phyloP scores from a whole-genome alignment of 75 land plant species.

The Cupressus sempervirens region DNA sequence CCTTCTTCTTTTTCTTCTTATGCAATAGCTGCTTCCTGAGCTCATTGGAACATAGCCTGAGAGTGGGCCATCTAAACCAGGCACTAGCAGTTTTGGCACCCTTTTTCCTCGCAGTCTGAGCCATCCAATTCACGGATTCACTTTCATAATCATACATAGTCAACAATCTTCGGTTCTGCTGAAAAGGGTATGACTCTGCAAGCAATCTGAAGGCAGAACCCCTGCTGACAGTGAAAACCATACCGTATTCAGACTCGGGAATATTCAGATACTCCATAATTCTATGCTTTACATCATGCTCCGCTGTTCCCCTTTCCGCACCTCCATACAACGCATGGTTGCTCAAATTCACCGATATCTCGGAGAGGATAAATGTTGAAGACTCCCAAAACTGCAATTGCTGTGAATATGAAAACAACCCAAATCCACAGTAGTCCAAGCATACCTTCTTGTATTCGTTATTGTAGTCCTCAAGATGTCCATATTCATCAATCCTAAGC shows the following conservation, averaged over 20 bases:
- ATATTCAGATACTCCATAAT: conserved; percentile 79
- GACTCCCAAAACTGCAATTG: conserved; percentile 56
- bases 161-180: conserved; percentile 52
- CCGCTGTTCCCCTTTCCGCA: conserved; percentile 65
- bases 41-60: conserved; percentile 61
- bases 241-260: conserved; percentile 67
- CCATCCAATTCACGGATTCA: conserved; percentile 77
- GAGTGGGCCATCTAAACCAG: conserved; percentile 69
- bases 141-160: conserved; percentile 93
- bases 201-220: conserved; percentile 75
- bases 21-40: conserved; percentile 54
- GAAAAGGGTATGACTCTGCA: conserved; percentile 76
- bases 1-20: conserved; percentile 64
- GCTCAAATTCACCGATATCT: conserved; percentile 72
- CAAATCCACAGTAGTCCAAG: conserved; percentile 87
- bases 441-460: conserved; percentile 46
- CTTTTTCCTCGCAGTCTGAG: conserved; percentile 57
- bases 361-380: conserved; percentile 61
- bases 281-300: conserved; percentile 58
- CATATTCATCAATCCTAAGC: conserved; percentile 64
- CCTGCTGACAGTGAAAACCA: conserved; percentile 78
- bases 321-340: conserved; percentile 74
- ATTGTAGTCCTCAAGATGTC: conserved; percentile 38
- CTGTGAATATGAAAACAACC: conserved; percentile 72
- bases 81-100: conserved; percentile 67